Conservation (phyloP, 2,329 filamentous ascomycete species). For the Microcyclosporella mali region DNA sequence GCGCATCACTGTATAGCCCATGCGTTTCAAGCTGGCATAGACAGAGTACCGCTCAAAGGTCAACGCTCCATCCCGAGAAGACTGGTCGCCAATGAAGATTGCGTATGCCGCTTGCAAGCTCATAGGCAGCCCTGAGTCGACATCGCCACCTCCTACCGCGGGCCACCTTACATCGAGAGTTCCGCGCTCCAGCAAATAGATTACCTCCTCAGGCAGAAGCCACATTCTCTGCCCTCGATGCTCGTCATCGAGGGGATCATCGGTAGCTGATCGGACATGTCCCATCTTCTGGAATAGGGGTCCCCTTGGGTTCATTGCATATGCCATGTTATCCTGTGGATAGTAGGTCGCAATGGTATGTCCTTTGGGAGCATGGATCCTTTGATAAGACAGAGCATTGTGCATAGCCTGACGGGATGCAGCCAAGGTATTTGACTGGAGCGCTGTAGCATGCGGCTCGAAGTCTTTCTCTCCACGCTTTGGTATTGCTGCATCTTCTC, state of each 20-base stretch:
- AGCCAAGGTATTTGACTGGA: slow-evolving; percentile 72
- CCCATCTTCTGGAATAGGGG: slow-evolving; percentile 73
- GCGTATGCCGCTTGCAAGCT: slow-evolving; percentile 88
- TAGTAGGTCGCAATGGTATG: slow-evolving; percentile 68
- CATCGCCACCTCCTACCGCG: slow-evolving; percentile 36
- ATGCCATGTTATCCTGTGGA: slow-evolving; percentile 51
- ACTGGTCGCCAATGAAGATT: slow-evolving; percentile 67
- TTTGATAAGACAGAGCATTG: slow-evolving; percentile 70
- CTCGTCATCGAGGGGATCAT: slow-evolving; percentile 34
- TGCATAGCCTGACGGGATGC: slow-evolving; percentile 83
- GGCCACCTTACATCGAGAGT: slow-evolving; percentile 86
- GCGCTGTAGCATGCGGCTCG: slow-evolving; percentile 79
- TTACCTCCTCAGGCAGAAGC: slow-evolving; percentile 84
- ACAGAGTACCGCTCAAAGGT: slow-evolving; percentile 80
- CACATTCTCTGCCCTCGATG: slow-evolving; percentile 48
- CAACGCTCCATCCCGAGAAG: slow-evolving; percentile 43
- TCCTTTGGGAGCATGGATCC: slow-evolving; percentile 64
- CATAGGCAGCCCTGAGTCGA: slow-evolving; percentile 68
- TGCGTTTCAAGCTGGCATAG: slow-evolving; percentile 74
- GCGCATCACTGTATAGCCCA: slow-evolving; percentile 74
- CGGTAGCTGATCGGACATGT: slow-evolving; percentile 52
- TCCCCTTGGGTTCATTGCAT: slow-evolving; percentile 67
- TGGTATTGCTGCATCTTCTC: slow-evolving; percentile 54
- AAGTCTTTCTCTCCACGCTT: slow-evolving; percentile 97
- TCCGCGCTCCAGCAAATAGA: slow-evolving; percentile 84